Percentiles rank a stretch among this genome's conserved stretches.
Conservation (phyloP, 768 basidiomycete genomes). For the Candolleomyces eurysporus region DNA sequence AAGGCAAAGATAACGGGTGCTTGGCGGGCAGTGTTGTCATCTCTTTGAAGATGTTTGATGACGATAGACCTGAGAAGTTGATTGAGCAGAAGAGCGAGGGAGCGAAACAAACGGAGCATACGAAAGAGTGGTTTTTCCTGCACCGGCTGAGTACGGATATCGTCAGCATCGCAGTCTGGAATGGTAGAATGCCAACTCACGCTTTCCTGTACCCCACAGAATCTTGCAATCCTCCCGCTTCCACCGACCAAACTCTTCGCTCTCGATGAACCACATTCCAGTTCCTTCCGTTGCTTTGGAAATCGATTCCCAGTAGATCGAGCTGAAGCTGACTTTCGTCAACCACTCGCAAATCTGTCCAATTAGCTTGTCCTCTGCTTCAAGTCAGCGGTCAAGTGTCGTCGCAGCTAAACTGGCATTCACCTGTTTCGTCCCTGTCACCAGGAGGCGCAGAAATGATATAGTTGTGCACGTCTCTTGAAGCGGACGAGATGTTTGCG, state of each 20-base stretch:
- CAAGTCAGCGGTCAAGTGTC: background rate
- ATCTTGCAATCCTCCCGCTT: background rate
- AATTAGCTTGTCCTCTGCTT: background rate
- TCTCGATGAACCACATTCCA: background rate
- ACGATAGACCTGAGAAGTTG: background rate
- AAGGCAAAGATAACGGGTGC: background rate
- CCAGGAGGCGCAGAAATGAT: too few relatives aligned
- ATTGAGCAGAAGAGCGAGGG: too few relatives aligned
- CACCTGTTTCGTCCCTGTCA: too few relatives aligned
- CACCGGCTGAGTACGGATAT: background rate
- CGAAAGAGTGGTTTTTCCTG: background rate
- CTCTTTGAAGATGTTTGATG: background rate
- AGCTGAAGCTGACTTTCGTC: background rate
- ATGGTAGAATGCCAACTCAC: background rate
- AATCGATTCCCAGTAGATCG: background rate
- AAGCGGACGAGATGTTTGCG: too few relatives aligned
- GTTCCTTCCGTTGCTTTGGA: background rate
- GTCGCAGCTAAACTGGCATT: too few relatives aligned
- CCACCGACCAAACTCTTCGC: background rate
- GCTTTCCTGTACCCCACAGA: slow-evolving; percentile 3
- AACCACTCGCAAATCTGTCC: background rate
- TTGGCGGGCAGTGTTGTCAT: background rate
- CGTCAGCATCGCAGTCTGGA: background rate
- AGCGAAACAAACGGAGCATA: background rate
- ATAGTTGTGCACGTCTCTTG: too few relatives aligned